phyloP scores from a whole-genome alignment of 2,329 filamentous ascomycete genomes.

The Hymenoscyphus albidus region DNA sequence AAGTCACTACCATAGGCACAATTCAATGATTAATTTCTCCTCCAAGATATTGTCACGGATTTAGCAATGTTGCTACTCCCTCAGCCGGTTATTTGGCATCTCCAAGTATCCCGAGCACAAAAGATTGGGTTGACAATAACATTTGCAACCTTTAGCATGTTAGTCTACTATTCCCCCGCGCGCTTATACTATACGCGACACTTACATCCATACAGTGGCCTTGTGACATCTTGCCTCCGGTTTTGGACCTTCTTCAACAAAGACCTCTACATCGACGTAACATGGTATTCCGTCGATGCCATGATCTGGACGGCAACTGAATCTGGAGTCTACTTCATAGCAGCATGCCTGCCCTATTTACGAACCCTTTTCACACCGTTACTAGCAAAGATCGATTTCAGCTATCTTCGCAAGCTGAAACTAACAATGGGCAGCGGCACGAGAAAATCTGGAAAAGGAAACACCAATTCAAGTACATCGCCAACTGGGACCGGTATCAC shows the following conservation, averaged over 20 bases:
- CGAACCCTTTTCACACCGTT: conserved; percentile 11
- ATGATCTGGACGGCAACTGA: conserved; percentile 11
- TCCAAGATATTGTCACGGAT: conserved; percentile 46
- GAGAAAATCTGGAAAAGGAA: neutral
- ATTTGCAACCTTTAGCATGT: conserved; percentile 44
- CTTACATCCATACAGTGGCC: conserved; percentile 8
- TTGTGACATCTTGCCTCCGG: conserved; percentile 13
- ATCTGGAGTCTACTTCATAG: conserved; percentile 16
- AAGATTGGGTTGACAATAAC: conserved; percentile 43
- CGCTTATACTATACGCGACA: neutral
- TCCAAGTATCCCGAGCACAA: conserved; percentile 40
- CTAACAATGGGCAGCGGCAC: neutral
- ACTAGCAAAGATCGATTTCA: neutral
- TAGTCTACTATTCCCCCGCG: conserved; percentile 15
- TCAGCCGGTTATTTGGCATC: conserved; percentile 42
- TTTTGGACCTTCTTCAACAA: conserved; percentile 8
- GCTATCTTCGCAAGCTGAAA: neutral
- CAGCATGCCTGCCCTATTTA: conserved; percentile 13
- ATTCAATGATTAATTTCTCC: neutral
- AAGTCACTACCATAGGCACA: neutral
- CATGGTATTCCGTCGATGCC: conserved; percentile 10
- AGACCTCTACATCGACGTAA: conserved; percentile 7
- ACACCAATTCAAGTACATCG: neutral
- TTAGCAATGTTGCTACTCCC: conserved; percentile 44
- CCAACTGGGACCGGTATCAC: neutral